A percentile compares a stretch with the other conserved stretches of the same genome.
phyloP scores from a whole-genome alignment of 1,284 basidiomycete genomes.

The Malassezia sympodialis region DNA sequence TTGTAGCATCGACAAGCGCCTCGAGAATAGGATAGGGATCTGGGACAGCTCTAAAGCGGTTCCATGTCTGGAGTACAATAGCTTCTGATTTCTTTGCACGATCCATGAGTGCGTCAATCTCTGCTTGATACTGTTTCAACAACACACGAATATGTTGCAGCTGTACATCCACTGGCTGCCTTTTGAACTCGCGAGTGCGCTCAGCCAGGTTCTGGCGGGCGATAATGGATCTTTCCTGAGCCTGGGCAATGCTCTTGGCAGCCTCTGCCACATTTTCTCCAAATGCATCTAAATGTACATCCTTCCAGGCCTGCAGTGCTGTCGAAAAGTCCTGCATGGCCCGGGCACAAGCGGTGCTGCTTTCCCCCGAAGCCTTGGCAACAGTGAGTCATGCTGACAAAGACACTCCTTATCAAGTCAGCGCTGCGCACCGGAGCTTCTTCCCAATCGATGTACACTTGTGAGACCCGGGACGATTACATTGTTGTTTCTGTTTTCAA shows the following conservation, averaged over 20 bases:
- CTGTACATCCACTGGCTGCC: conserved; percentile 27
- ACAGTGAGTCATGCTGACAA: conserved; percentile 16
- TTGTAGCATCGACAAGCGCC: conserved; percentile 57
- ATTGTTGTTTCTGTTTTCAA: conserved; percentile 39
- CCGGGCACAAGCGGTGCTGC: not conserved
- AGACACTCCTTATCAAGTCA: not conserved
- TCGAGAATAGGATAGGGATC: conserved; percentile 94
- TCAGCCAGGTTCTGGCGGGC: conserved; percentile 40
- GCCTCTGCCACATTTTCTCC: conserved; percentile 21
- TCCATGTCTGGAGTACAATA: conserved; percentile 68
- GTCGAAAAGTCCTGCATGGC: conserved; percentile 24
- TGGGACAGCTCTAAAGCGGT: conserved; percentile 69
- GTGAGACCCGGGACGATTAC: conserved; percentile 42
- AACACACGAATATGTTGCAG: conserved; percentile 37
- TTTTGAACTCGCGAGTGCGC: conserved; percentile 41
- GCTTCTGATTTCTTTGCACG: conserved; percentile 83
- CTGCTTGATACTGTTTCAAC: conserved; percentile 64
- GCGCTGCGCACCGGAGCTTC: not conserved
- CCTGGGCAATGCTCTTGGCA: conserved; percentile 21
- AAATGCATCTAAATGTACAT: conserved; percentile 24
- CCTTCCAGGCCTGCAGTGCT: conserved; percentile 29
- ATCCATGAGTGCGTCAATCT: conserved; percentile 88
- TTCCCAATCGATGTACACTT: conserved; percentile 4
- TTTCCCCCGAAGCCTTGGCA: not conserved
- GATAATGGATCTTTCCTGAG: conserved; percentile 31